phyloP scores from a whole-genome alignment of 2,329 filamentous ascomycete species.

The Neonectria magnoliae region DNA sequence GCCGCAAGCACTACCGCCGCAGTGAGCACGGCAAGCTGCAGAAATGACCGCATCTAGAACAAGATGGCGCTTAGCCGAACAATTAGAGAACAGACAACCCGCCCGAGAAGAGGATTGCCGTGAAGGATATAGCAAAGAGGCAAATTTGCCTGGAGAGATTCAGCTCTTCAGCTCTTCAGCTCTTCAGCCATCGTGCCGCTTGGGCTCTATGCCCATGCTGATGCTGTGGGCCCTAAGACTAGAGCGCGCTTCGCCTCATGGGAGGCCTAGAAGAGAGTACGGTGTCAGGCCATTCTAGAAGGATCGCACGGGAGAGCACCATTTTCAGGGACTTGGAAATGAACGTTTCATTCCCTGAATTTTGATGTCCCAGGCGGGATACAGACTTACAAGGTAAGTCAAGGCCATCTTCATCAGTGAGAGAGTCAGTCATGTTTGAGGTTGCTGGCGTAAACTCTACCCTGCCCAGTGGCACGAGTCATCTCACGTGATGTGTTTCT shows the following conservation, averaged over 20 bases:
- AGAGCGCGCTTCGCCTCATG: background rate
- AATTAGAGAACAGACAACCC: background rate
- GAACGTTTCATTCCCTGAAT: background rate
- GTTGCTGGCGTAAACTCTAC: background rate
- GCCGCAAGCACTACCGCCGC: slow-evolving; percentile 3
- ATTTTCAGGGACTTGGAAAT: background rate
- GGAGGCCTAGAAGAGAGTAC: background rate
- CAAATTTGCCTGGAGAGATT: slow-evolving; percentile 1
- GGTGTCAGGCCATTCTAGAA: background rate
- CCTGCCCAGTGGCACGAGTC: background rate
- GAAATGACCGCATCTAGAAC: slow-evolving; percentile 11
- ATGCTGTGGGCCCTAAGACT: slow-evolving; percentile 20
- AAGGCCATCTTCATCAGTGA: background rate
- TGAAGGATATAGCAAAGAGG: background rate
- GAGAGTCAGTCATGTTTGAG: background rate
- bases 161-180: background rate
- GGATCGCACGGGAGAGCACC: background rate
- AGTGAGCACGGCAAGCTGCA: slow-evolving; percentile 20
- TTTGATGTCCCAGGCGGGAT: background rate
- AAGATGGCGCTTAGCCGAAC: slow-evolving; percentile 16
- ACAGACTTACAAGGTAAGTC: background rate
- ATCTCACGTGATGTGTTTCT: slow-evolving; percentile 29
- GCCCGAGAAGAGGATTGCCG: background rate
- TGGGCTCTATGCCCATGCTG: slow-evolving; percentile 13
- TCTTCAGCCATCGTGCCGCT: background rate